Evolutionary conservation across 2,329 filamentous ascomycete genomes (phyloP).

Genomic region (Lachnellula arida): DNA sequence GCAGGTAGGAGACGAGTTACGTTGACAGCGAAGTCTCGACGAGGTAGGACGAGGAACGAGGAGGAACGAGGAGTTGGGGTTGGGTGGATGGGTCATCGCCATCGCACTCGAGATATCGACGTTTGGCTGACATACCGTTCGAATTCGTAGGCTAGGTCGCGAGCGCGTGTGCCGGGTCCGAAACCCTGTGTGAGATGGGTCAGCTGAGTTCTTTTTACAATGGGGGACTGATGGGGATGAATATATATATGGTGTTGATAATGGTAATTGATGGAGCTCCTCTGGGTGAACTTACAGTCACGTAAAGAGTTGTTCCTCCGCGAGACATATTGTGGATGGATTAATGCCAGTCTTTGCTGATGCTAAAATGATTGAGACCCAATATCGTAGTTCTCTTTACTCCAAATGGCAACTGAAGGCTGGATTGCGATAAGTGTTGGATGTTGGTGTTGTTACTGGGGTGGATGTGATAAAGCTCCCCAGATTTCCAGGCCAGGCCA

Average conservation of each 20-base stretch:
- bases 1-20: constrained; percentile 39
- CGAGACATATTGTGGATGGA: constrained; percentile 68
- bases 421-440: not conserved
- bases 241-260: constrained; percentile 5
- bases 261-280: not conserved
- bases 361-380: not conserved
- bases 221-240: constrained; percentile 12
- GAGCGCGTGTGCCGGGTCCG: constrained; percentile 95
- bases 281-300: constrained; percentile 50
- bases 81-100: constrained; percentile 31
- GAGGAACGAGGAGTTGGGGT: constrained; percentile 32
- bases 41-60: constrained; percentile 32
- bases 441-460: not conserved
- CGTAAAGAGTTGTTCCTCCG: constrained; percentile 90
- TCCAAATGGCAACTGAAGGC: no score
- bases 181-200: constrained; percentile 56
- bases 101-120: constrained; percentile 42
- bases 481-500: no score
- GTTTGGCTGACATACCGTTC: constrained; percentile 86
- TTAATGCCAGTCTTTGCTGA: not conserved
- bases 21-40: constrained; percentile 42
- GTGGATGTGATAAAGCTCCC: not conserved
- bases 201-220: constrained; percentile 6
- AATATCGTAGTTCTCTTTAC: not conserved
- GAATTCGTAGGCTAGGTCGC: constrained; percentile 99